Evolutionary conservation across 345 rosid species (phyloP).

Genomic region (Eutrema heterophyllum): DNA sequence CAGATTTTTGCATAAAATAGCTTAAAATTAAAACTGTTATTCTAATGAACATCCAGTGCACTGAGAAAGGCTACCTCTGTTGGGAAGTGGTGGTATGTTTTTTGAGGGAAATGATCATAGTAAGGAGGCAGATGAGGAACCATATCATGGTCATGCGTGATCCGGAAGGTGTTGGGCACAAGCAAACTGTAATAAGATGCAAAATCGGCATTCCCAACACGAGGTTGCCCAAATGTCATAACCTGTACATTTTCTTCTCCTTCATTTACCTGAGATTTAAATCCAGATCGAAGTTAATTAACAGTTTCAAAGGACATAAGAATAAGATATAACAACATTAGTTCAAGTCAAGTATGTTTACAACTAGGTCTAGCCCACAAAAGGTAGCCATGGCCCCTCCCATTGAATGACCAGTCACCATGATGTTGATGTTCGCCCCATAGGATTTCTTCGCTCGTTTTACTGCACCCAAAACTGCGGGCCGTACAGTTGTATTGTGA

Average conservation of each 20-base stretch:
- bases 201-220: slow-evolving; percentile 86
- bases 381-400: slow-evolving; percentile 97
- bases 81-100: slow-evolving; percentile 96
- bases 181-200: slow-evolving; percentile 60
- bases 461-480: slow-evolving; percentile 65
- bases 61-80: slow-evolving; percentile 46
- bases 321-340: neutral
- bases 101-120: slow-evolving; percentile 58
- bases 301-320: neutral
- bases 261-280: slow-evolving; percentile 56
- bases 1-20: neutral
- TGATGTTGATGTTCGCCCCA: slow-evolving; percentile 54
- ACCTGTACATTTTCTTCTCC: slow-evolving; percentile 59
- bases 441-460: slow-evolving; percentile 49
- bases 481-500: slow-evolving; percentile 87
- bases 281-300: slow-evolving; percentile 3
- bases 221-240: slow-evolving; percentile 96
- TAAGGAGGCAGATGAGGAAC: slow-evolving; percentile 96
- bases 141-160: slow-evolving; percentile 74
- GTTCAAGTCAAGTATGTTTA: slow-evolving; percentile 27
- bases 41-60: neutral
- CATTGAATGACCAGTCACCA: slow-evolving; percentile 98
- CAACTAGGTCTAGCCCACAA: slow-evolving; percentile 79
- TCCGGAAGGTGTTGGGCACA: slow-evolving; percentile 72
- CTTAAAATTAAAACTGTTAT: neutral